Percentiles rank a stretch among this genome's conserved stretches.
Evolutionary conservation across 116 monocot species (phyloP).

Genomic region (Posidonia oceanica): DNA sequence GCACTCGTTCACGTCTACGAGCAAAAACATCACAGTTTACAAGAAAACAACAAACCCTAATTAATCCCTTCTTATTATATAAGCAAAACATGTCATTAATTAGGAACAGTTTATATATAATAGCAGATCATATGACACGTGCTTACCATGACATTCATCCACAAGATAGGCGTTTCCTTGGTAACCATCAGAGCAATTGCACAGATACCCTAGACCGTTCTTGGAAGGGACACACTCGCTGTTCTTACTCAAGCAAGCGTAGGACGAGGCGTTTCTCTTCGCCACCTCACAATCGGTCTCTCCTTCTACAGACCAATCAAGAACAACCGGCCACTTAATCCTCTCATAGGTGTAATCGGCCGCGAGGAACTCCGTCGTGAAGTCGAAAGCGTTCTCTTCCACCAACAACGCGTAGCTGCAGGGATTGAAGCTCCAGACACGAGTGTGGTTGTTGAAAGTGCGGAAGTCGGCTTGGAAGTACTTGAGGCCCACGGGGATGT

Average conservation of each 20-base stretch:
- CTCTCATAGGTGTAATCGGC: neutral
- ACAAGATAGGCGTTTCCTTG: conserved; percentile 45
- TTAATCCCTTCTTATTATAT: too few species aligned
- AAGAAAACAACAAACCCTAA: too few species aligned
- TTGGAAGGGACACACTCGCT: conserved; percentile 22
- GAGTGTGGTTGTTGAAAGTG: conserved; percentile 2
- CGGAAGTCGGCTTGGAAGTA: conserved; percentile 2
- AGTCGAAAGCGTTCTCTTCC: conserved; percentile 21
- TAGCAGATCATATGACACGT: too few species aligned
- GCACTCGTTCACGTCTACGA: conserved; percentile 48
- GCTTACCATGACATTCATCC: conserved; percentile 38
- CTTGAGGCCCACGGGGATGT: conserved; percentile 29
- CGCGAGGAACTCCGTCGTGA: conserved; percentile 11
- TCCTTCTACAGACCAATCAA: conserved; percentile 44
- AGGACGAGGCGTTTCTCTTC: neutral
- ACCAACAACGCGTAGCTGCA: conserved; percentile 40
- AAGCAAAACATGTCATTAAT: too few species aligned
- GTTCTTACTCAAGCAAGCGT: conserved; percentile 21
- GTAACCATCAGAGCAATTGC: conserved; percentile 34
- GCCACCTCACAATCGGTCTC: conserved; percentile 13
- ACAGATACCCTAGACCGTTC: conserved; percentile 35
- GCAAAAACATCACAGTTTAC: neutral
- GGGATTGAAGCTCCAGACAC: conserved; percentile 19
- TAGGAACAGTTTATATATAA: too few species aligned
- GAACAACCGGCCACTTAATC: conserved; percentile 20